These are phyloP conservation scores for Cenococcum geophilum DNA, from an alignment of 495 filamentous ascomycete species.

Conservation along the genomic window DNA sequence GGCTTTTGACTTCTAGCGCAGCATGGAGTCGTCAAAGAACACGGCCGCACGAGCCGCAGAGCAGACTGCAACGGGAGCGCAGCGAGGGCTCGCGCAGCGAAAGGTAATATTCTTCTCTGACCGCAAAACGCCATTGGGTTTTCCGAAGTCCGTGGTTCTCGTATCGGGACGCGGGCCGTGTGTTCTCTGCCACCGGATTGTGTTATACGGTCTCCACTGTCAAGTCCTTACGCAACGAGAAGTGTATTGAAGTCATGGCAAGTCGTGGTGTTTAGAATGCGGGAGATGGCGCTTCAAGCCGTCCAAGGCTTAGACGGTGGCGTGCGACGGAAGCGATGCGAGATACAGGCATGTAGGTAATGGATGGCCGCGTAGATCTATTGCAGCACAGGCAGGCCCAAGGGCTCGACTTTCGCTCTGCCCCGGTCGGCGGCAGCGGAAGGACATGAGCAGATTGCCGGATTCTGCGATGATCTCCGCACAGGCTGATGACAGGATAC, in stretches of 20 bases:
- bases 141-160: neutral
- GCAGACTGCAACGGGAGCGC: neutral
- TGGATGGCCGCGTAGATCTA: conserved; percentile 25
- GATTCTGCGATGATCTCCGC: conserved; percentile 8
- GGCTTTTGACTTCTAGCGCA: neutral
- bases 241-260: neutral
- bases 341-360: conserved; percentile 22
- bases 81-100: neutral
- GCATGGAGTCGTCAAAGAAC: neutral
- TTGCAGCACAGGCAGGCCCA: conserved; percentile 15
- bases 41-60: conserved; percentile 4
- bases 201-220: neutral
- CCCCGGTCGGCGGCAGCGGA: neutral
- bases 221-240: neutral
- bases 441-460: neutral
- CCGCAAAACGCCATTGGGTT: conserved; percentile 2
- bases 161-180: neutral
- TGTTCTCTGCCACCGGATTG: neutral
- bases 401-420: neutral
- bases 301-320: conserved; percentile 12
- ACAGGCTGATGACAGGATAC: neutral
- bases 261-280: conserved; percentile 12
- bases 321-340: conserved; percentile 31
- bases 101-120: neutral
- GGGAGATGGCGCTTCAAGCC: conserved; percentile 28